A percentile compares a stretch with the other conserved stretches of the same genome.
phyloP scores from a whole-genome alignment of 2,329 filamentous ascomycete genomes.

The Microcyclospora pomicola region DNA sequence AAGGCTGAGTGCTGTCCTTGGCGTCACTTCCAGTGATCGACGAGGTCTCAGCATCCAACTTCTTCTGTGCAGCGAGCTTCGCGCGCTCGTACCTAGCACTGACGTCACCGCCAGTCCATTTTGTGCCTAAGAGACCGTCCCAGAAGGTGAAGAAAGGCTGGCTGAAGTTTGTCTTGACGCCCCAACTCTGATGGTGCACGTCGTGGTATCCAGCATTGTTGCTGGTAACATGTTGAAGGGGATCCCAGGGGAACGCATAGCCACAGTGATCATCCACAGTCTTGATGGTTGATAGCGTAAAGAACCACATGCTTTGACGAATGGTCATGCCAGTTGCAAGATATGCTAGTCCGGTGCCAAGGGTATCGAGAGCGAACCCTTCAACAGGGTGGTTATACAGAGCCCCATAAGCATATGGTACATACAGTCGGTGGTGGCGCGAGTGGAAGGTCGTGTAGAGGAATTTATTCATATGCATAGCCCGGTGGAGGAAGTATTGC shows the following conservation, averaged over 20 bases:
- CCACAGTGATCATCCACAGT: conserved; percentile 97
- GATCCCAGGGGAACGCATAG: conserved; percentile 90
- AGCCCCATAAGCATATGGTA: conserved; percentile 92
- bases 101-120: conserved; percentile 59
- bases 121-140: conserved; percentile 70
- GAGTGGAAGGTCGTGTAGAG: conserved; percentile 90
- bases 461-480: conserved; percentile 97
- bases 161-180: conserved; percentile 78
- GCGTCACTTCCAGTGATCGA: conserved; percentile 6
- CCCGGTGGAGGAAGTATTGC: conserved; percentile 94
- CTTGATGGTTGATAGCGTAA: conserved; percentile 79
- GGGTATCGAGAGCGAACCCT: conserved; percentile 83
- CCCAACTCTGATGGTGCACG: conserved; percentile 97
- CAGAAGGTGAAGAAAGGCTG: conserved; percentile 94
- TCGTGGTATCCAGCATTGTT: conserved; percentile 97
- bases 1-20: conserved; percentile 5
- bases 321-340: conserved; percentile 69
- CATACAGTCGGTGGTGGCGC: conserved; percentile 89
- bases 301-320: conserved; percentile 80
- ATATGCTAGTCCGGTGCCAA: conserved; percentile 74
- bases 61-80: conserved; percentile 41
- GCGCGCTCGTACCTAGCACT: conserved; percentile 45
- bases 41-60: conserved; percentile 36
- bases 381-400: conserved; percentile 95
- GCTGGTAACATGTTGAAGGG: conserved; percentile 75